Evolutionary conservation across 2,329 filamentous ascomycete genomes (phyloP).

Genomic region (Pseudopyricularia cyperi): DNA sequence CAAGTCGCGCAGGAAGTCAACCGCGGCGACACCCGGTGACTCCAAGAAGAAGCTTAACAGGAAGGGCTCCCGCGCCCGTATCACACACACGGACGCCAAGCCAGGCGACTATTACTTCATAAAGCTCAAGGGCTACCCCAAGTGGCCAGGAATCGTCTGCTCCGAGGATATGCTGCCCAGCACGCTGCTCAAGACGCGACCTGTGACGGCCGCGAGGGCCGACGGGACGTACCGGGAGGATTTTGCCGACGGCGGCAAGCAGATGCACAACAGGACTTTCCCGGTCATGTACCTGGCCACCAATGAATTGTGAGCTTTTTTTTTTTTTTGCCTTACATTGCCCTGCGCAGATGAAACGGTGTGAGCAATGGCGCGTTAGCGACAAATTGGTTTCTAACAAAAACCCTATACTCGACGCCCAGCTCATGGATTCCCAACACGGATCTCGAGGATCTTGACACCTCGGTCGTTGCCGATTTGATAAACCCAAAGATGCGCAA

Average conservation of each 20-base stretch:
- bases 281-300: conserved; percentile 91
- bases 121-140: conserved; percentile 85
- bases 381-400: not conserved
- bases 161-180: conserved; percentile 89
- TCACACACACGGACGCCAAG: conserved; percentile 65
- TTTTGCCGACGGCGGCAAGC: conserved; percentile 78
- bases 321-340: not conserved
- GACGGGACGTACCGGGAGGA: conserved; percentile 84
- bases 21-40: conserved; percentile 42
- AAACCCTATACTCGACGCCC: conserved; percentile 1
- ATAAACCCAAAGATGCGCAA: conserved; percentile 71
- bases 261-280: conserved; percentile 72
- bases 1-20: conserved; percentile 61
- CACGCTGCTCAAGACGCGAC: conserved; percentile 62
- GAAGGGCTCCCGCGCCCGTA: conserved; percentile 66
- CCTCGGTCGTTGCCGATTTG: conserved; percentile 54
- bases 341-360: not conserved
- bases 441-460: conserved; percentile 63
- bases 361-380: not conserved
- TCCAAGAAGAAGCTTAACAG: conserved; percentile 76
- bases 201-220: conserved; percentile 66
- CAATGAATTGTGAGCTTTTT: conserved; percentile 81
- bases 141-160: conserved; percentile 89
- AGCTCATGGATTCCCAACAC: conserved; percentile 90
- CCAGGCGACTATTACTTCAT: conserved; percentile 88